Base-by-base conservation (phyloP, 306 rosid genomes). In the Calophaca sinica region DNA sequence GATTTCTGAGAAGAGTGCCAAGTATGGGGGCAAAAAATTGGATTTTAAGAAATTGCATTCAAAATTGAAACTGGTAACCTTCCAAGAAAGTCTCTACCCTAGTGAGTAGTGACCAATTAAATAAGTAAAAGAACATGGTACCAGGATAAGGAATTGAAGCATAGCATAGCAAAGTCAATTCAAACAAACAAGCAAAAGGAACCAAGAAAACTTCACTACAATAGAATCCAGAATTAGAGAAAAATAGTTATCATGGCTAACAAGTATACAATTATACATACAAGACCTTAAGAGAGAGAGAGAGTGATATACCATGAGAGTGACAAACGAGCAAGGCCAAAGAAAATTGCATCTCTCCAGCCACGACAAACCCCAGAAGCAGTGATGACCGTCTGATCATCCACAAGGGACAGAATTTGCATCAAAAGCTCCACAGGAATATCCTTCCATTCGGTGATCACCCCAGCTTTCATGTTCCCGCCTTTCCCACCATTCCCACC, bases 341-440 rank as follows among this genome's bases (percentile, higher is more conserved):
- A 84, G 87, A 76, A 87, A 70, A 92, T 76, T 61, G 96, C 90
- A 76, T 90, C 98, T 84, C 99, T 92, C 99, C 99, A 96, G 1
- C 96, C 98, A 78, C 99, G 91, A 76, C 99, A 96, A 54, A 96
- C 96, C 2, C 91, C 96, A 42, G 92, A 89, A 46, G 90, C 98
- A 52, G 33, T 44, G 81, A 96, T 83, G 69, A 85, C 96, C 1
- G 94, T 82, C 79, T 73, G 92, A 88, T 92, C 92, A 80, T 89
- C 98, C 31, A 81, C 88, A 74, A 90, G 89, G 0, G 92, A 82
- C 62, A 92, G 35, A 49, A 96, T 90, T 62, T 96, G 97, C 86
- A 96, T 28, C 78, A 96, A 79, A 33, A 96, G 99, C 84, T 96
- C 99, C 85, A 89, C 89, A 5, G 99, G 98, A 80, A 96, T 92